Evolutionary conservation across 2,329 filamentous ascomycete genomes (phyloP), one percentile per base, ranked within the genome.

Genomic region (Colletotrichum filicis): DNA sequence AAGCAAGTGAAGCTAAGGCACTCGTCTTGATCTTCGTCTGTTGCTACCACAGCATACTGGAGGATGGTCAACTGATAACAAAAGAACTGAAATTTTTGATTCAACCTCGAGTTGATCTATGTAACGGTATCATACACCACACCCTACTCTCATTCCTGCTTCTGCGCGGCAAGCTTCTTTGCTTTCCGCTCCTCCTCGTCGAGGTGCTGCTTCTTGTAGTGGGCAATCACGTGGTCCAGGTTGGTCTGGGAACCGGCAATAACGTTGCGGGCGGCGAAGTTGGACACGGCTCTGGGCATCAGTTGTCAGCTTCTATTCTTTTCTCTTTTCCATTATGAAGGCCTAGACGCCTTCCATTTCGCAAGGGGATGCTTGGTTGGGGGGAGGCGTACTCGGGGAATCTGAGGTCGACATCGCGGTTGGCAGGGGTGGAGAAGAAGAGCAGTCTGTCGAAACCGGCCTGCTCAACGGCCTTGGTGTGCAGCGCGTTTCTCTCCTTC

Each of bases 371-470:
- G 19, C 42, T 49, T 16, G 14, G 49, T 28, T 57, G 9, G 46
- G 30, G 53, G 9, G 8, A 16, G 32, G 87, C 88, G 74, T 85
- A 91, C 89, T 91, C 89, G 57, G 89, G 89, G 75, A 82, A 89
- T 76, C 86, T 85, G 76, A 91, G 84, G 74, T 91, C 88, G 76
- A 88, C 81, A 79, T 84, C 85, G 79, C 84, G 84, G 76, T 82
- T 79, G 46, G 79, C 80, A 22, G 53, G 52, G 66, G 80, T 82
- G 76, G 87, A 83, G 76, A 85, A 80, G 76, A 91, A 86, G 64
- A 91, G 83, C 76, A 90, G 87, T 78, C 86, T 87, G 82, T 91
- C 89, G 79, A 84, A 87, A 56, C 87, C 87, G 57, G 89, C 89
- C 83, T 90, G 88, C 79, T 91, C 86, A 75, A 87, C 77, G 26